These are phyloP conservation scores for Plasmodium billcollinsi DNA, from an alignment of 169 alveolate species.

Conservation along the genomic window DNA sequence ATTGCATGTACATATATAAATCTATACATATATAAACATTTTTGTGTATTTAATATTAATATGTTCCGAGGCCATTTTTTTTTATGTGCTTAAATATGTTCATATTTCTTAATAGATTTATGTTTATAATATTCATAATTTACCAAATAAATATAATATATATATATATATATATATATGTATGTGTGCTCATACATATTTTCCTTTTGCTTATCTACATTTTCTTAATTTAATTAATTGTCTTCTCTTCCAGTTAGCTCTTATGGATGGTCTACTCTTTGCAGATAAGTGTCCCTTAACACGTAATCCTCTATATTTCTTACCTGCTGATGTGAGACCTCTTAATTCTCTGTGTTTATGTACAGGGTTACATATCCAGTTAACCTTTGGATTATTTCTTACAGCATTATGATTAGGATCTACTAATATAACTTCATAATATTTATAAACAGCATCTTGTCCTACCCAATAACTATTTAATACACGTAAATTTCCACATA, in stretches of 20 bases:
- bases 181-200: not conserved
- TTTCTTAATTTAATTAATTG: constrained; percentile 96
- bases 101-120: too few relatives aligned
- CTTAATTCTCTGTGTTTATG: constrained; percentile 99
- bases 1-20: too few relatives aligned
- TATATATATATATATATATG: constrained; percentile 6
- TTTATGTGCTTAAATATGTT: too few relatives aligned
- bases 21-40: too few relatives aligned
- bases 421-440: constrained; percentile 98
- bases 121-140: too few relatives aligned
- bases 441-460: constrained; percentile 99
- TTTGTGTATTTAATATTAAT: too few relatives aligned
- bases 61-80: too few relatives aligned
- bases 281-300: constrained; percentile 96
- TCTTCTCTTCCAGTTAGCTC: constrained; percentile 97
- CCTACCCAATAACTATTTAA: constrained; percentile 99
- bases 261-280: constrained; percentile 95
- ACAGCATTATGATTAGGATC: constrained; percentile 99
- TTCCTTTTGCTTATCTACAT: constrained; percentile 90
- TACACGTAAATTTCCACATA: constrained; percentile 96
- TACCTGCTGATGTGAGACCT: constrained; percentile 96
- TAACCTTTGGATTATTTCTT: constrained; percentile 98
- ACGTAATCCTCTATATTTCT: constrained; percentile 91
- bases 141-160: not conserved
- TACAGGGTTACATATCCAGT: constrained; percentile 98